Evolutionary conservation across 768 basidiomycete species (phyloP).

Genomic region (Harrya chromipes): DNA sequence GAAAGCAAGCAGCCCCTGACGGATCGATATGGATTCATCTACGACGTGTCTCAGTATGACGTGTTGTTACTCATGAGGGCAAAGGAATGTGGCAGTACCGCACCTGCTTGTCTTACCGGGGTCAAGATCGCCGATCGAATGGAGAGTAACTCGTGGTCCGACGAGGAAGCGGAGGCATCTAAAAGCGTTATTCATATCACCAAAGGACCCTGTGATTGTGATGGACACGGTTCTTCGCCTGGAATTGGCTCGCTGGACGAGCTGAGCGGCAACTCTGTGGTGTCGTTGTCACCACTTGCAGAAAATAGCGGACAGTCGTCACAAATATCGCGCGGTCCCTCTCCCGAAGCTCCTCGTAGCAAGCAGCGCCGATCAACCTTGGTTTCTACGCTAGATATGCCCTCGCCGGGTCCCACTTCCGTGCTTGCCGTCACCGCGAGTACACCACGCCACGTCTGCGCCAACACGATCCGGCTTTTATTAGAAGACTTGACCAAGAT

Average conservation of each 20-base stretch:
- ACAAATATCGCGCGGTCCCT: conserved; percentile 33
- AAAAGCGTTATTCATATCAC: conserved; percentile 35
- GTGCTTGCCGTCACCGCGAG: conserved; percentile 58
- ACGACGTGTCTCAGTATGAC: conserved; percentile 81
- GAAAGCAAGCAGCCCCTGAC: conserved; percentile 61
- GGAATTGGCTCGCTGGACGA: conserved; percentile 6
- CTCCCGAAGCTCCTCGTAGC: conserved; percentile 50
- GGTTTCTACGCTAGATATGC: conserved; percentile 23
- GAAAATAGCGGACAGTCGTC: conserved; percentile 28
- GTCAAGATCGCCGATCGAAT: conserved; percentile 83
- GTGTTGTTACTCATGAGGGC: conserved; percentile 71
- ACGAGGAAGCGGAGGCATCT: conserved; percentile 49
- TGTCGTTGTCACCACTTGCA: conserved; percentile 11
- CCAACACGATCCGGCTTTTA: conserved; percentile 68
- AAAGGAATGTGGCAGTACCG: conserved; percentile 66
- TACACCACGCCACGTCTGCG: conserved; percentile 73
- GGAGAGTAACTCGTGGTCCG: conserved; percentile 77
- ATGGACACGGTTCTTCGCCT: conserved; percentile 25
- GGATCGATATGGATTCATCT: conserved; percentile 89
- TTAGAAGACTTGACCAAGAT: conserved; percentile 74
- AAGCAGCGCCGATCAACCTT: conserved; percentile 44
- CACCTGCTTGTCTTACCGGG: conserved; percentile 83
- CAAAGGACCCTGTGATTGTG: conserved; percentile 41
- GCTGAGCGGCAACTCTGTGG: conserved; percentile 7
- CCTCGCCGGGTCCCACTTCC: conserved; percentile 35